Percentiles rank a stretch among this genome's conserved stretches.
Evolutionary conservation across 441 rosid species (phyloP).

Genomic region (Erysimum pusillum): DNA sequence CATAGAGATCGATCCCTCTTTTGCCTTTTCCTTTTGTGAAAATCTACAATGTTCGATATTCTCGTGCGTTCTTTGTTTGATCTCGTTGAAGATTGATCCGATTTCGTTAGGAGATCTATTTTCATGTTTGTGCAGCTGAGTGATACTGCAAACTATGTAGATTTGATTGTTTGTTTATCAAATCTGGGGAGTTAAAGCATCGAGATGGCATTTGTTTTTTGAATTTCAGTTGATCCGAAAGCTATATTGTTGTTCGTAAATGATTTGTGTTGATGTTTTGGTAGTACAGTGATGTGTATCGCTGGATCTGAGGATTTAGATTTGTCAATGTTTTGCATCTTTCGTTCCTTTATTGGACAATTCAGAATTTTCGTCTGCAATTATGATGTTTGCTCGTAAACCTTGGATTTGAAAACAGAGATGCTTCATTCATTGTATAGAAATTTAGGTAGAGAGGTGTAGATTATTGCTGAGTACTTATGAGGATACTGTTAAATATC

Average conservation of each 20-base stretch:
- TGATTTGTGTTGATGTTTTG: neutral
- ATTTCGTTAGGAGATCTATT: neutral
- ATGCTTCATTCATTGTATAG: slow-evolving; percentile 1
- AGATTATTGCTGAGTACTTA: slow-evolving; percentile 2
- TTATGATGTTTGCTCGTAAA: slow-evolving; percentile 1
- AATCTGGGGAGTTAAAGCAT: slow-evolving; percentile 30
- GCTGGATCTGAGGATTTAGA: slow-evolving; percentile 31
- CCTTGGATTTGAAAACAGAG: neutral
- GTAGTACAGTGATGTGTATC: slow-evolving; percentile 13
- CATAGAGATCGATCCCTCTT: slow-evolving; percentile 29
- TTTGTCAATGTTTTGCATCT: slow-evolving; percentile 8
- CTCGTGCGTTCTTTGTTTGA: neutral
- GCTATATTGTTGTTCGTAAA: neutral
- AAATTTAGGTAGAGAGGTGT: slow-evolving; percentile 8
- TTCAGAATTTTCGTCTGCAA: slow-evolving; percentile 1
- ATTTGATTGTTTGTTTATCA: slow-evolving; percentile 8
- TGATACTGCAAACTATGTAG: slow-evolving; percentile 28
- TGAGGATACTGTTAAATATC: neutral
- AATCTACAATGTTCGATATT: slow-evolving; percentile 33
- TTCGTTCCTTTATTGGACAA: neutral
- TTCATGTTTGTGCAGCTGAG: slow-evolving; percentile 26
- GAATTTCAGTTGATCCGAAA: neutral
- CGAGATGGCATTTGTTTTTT: slow-evolving; percentile 13
- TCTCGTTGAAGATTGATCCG: slow-evolving; percentile 35
- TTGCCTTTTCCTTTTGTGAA: neutral